phyloP scores from a whole-genome alignment of 1,139 yeast genomes.

The Geotrichum citri-aurantii region DNA sequence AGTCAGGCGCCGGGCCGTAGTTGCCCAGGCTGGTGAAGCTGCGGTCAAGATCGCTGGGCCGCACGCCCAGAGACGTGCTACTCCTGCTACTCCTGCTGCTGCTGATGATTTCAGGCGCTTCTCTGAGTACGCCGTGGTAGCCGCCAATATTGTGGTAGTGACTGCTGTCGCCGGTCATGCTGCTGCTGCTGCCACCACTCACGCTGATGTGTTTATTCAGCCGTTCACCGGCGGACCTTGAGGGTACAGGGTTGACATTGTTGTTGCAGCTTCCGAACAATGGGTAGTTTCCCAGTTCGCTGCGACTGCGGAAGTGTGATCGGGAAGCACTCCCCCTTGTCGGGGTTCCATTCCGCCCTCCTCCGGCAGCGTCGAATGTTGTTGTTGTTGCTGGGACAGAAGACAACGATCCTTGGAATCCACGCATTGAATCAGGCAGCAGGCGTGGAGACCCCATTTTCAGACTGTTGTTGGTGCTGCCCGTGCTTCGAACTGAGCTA shows the following conservation, averaged over 20 bases:
- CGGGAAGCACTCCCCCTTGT: neutral
- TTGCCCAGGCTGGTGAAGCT: constrained; percentile 1
- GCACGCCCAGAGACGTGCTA: neutral
- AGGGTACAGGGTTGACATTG: neutral
- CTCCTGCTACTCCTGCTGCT: neutral
- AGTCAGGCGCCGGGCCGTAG: neutral
- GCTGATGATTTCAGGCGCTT: neutral
- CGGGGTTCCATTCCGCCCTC: neutral
- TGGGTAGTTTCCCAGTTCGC: constrained; percentile 12
- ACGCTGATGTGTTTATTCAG: neutral
- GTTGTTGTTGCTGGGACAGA: neutral
- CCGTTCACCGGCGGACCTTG: neutral
- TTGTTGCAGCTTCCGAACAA: neutral
- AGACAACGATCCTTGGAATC: neutral
- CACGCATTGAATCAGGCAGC: neutral
- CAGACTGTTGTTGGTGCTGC: neutral
- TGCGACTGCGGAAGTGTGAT: neutral
- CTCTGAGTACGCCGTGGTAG: neutral
- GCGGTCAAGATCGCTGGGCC: neutral
- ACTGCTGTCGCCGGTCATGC: neutral
- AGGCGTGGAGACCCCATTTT: neutral
- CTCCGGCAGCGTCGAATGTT: neutral
- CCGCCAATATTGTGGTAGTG: neutral
- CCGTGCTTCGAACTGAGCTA: neutral
- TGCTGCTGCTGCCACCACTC: neutral